These are phyloP conservation scores for Candida michaelii DNA, from an alignment of 805 yeast species.

Conservation along the genomic window DNA sequence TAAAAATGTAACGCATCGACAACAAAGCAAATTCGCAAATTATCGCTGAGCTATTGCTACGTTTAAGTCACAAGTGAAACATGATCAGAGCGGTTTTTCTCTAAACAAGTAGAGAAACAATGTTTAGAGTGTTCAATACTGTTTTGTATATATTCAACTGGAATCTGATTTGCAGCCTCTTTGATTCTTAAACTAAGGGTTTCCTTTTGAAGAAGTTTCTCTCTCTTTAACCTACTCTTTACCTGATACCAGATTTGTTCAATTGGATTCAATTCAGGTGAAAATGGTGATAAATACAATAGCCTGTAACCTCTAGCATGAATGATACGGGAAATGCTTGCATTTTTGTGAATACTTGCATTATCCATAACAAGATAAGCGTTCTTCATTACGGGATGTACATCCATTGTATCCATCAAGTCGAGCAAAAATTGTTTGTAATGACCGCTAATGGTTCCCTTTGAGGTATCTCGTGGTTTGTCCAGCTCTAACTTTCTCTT, in stretches of 20 bases:
- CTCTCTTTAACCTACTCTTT: constrained; percentile 4
- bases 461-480: constrained; percentile 6
- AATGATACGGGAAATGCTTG: neutral
- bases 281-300: neutral
- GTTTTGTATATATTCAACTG: neutral
- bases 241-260: constrained; percentile 8
- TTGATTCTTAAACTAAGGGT: neutral
- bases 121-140: neutral
- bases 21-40: constrained; percentile 5
- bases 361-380: constrained; percentile 1
- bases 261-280: constrained; percentile 4
- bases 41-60: neutral
- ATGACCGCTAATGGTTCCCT: constrained; percentile 13
- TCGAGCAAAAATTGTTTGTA: constrained; percentile 14
- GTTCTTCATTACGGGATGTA: constrained; percentile 6
- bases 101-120: no score
- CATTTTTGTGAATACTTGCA: no score
- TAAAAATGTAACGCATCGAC: constrained; percentile 1
- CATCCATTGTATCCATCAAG: constrained; percentile 11
- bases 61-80: no score
- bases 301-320: neutral
- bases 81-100: no score
- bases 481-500: constrained; percentile 6
- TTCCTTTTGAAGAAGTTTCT: neutral
- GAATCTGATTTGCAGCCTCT: neutral